Base-by-base conservation (phyloP, 2,329 filamentous ascomycete genomes). In the Shiraia sp. region DNA sequence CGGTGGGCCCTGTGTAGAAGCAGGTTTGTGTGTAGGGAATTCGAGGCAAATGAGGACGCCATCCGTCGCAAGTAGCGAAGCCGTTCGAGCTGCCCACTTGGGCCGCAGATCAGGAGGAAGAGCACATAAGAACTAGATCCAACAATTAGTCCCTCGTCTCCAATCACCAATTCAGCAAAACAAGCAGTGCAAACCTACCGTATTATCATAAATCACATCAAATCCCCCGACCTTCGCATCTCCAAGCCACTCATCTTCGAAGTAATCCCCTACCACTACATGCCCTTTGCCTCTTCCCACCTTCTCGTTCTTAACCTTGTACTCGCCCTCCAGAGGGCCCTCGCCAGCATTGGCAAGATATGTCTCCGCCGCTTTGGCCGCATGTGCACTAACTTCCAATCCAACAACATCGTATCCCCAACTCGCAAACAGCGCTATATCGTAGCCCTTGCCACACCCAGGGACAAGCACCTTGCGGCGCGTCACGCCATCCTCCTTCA, bases 401-500 rank as follows among this genome's bases (percentile, higher is more conserved):
- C 88, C 90, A 57, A 81, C 84, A 1, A 83, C 82, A 68, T 95
- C 86, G 64, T 88, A 93, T 1, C 90, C 90, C 59, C 85, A 81
- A 8, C 81, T 81, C 35, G 83, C 80, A 31, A 95, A 77, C 26
- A 95, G 75, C 8, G 89, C 75, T 2, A 90, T 87, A 70, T 95
- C 90, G 61, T 93, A 86, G 4, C 90, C 90, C 32, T 81, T 79
- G 0, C 90, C 90, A 68, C 90, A 95, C 4, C 89, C 90, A 0
- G 90, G 87, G 0, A 95, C 86, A 7, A 95, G 74, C 1, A 85
- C 89, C 42, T 73, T 75, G 55, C 79, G 80, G 41, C 66, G 72
- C 57, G 19, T 68, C 19, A 22, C 19, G 40, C 59, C 57, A 22
- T 55, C 54, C 0, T 37, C 7, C 1, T 24, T 43, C 8, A 55